Evolutionary conservation across 495 filamentous ascomycete genomes (phyloP), one percentile per base, ranked within the genome.

Genomic region (Symbiotaphrina buchneri): DNA sequence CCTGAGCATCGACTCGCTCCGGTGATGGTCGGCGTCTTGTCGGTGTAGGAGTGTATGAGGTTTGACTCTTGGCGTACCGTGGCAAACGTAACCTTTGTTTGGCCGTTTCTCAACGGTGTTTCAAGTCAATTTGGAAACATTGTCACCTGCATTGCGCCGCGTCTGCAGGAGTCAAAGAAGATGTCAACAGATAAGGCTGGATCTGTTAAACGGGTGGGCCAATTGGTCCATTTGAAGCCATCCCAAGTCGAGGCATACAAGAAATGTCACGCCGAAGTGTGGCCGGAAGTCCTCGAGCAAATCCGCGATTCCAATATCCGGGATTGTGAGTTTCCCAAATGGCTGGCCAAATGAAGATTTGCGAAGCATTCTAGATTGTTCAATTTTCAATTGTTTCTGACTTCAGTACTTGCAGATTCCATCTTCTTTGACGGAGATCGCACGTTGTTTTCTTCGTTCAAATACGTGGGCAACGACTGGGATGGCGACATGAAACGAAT

Each of bases 231-330:
- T 41, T 59, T 84, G 22, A 75, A 74, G 47, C 62, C 68, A 17
- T 65, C 68, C 26, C 64, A 48, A 27, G 46, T 69, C 10, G 57
- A 57, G 13, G 58, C 63, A 28, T 82, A 82, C 50, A 82, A 78
- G 42, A 57, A 73, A 48, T 66, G 65, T 33, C 76, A 81, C 38
- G 65, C 64, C 2, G 58, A 59, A 7, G 73, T 77, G 0, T 82
- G 75, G 75, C 74, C 73, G 1, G 71, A 75, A 39, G 71, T 82
- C 2, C 47, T 77, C 31, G 55, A 65, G 46, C 68, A 75, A 47
- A 78, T 84, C 42, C 63, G 65, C 41, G 64, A 69, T 26, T 75
- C 65, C 46, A 71, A 72, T 40, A 82, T 84, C 34, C 48, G 51
- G 23, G 76, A 81, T 41, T 80, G 72, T 75, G 54, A 17, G 58